Evolutionary conservation across 1,284 basidiomycete genomes (phyloP).

Genomic region (Schizopora paradoxa): DNA sequence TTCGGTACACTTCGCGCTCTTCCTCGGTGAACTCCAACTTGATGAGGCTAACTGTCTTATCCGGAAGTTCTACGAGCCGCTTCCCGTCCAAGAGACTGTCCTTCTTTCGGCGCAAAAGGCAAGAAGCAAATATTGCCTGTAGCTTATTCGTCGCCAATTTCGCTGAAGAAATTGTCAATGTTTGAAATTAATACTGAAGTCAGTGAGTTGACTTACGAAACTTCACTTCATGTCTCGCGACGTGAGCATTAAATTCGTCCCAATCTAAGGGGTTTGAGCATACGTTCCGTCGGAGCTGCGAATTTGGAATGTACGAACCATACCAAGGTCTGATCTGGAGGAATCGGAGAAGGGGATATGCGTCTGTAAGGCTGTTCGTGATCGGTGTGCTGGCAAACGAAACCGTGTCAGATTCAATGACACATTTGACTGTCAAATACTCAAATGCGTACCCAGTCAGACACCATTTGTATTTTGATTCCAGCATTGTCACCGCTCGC

Average conservation of each 20-base stretch:
- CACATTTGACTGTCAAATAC: conserved; percentile 4
- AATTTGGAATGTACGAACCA: conserved; percentile 11
- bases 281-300: conserved; percentile 31
- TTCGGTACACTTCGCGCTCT: conserved; percentile 51
- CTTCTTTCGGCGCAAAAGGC: conserved; percentile 53
- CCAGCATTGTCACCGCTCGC: conserved; percentile 42
- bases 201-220: conserved; percentile 30
- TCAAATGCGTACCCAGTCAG: conserved; percentile 41
- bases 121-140: conserved; percentile 45
- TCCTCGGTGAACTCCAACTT: conserved; percentile 47
- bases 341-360: conserved; percentile 49
- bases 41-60: conserved; percentile 44
- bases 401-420: conserved; percentile 1
- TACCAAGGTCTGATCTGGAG: conserved; percentile 30
- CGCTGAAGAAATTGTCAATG: conserved; percentile 28
- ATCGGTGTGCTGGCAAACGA: conserved; percentile 44
- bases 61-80: conserved; percentile 51
- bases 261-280: conserved; percentile 42
- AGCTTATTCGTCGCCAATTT: conserved; percentile 42
- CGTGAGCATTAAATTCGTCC: conserved; percentile 39
- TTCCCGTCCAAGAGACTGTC: conserved; percentile 52
- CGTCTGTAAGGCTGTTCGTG: conserved; percentile 47
- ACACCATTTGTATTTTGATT: conserved; percentile 44
- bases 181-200: background rate
- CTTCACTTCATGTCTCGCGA: conserved; percentile 41